Evolutionary conservation across 2,329 filamentous ascomycete species (phyloP), one percentile per base, ranked within the genome.

Genomic region (Didymella segeticola): DNA sequence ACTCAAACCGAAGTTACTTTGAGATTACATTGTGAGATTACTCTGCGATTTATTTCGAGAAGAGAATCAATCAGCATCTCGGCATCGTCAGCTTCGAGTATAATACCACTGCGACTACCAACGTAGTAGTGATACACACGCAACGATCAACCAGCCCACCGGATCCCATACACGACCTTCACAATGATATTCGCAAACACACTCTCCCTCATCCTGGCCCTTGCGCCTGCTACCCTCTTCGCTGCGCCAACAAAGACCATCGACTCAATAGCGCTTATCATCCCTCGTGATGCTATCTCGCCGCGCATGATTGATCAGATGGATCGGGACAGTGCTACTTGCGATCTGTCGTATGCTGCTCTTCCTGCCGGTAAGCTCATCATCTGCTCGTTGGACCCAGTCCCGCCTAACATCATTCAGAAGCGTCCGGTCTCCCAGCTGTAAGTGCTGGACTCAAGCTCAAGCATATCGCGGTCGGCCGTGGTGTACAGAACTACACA

Each of bases 401-500:
- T 27, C 42, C 7, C 33, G 36, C 26, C 64, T 71, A 62, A 73
- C 63, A 61, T 17, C 9, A 4, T 17, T 14, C 27, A 80, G 84
- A 81, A 60, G 79, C 85, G 38, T 79, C 80, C 6, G 77, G 83
- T 14, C 82, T 96, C 6, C 86, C 89, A 12, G 60, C 80, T 7
- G 85, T 86, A 12, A 77, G 84, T 0, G 62, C 78, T 6, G 89
- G 87, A 50, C 79, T 90, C 25, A 78, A 71, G 3, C 81, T 96
- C 43, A 83, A 85, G 70, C 90, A 96, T 75, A 89, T 97, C 48
- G 90, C 89, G 70, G 80, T 97, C 58, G 93, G 93, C 67, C 88
- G 91, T 37, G 93, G 93, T 56, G 95, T 90, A 7, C 88, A 97
- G 78, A 97, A 97, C 82, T 98, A 97, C 80, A 96, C 91, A 45